Conservation (phyloP, 495 filamentous ascomycete genomes). For the Umbilicaria muhlenbergii region DNA sequence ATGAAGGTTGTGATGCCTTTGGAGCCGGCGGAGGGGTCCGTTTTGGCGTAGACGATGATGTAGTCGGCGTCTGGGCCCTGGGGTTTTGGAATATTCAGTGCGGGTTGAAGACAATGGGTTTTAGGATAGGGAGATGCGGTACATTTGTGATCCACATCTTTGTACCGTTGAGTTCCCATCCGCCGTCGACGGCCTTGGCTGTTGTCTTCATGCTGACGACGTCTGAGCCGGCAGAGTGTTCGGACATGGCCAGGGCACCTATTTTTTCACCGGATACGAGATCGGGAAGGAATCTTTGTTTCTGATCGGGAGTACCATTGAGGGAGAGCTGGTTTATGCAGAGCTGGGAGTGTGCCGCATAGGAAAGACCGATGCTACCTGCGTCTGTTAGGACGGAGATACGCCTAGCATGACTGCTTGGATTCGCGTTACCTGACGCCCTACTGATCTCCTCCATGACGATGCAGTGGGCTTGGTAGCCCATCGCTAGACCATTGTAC, state of each 20-base stretch:
- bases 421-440: slow-evolving; percentile 35
- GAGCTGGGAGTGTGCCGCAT: slow-evolving; percentile 91
- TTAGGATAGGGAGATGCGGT: slow-evolving; percentile 7
- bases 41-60: slow-evolving; percentile 92
- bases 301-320: slow-evolving; percentile 70
- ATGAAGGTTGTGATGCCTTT: slow-evolving; percentile 95
- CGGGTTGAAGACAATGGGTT: not conserved
- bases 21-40: slow-evolving; percentile 58
- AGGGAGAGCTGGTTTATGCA: slow-evolving; percentile 94
- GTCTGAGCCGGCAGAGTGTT: slow-evolving; percentile 80
- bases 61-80: slow-evolving; percentile 81
- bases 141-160: slow-evolving; percentile 99
- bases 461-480: slow-evolving; percentile 93
- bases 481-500: slow-evolving; percentile 79
- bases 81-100: not conserved
- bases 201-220: slow-evolving; percentile 90
- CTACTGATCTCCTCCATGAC: slow-evolving; percentile 84
- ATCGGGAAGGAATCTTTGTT: slow-evolving; percentile 61
- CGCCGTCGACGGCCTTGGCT: slow-evolving; percentile 66
- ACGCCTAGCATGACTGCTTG: not conserved
- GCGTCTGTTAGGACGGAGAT: slow-evolving; percentile 14
- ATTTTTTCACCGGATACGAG: slow-evolving; percentile 70
- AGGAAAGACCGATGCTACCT: slow-evolving; percentile 82
- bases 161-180: slow-evolving; percentile 72
- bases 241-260: slow-evolving; percentile 90